Base-by-base conservation (phyloP, 2,329 filamentous ascomycete genomes). In the Aspergillus costaricaensis region DNA sequence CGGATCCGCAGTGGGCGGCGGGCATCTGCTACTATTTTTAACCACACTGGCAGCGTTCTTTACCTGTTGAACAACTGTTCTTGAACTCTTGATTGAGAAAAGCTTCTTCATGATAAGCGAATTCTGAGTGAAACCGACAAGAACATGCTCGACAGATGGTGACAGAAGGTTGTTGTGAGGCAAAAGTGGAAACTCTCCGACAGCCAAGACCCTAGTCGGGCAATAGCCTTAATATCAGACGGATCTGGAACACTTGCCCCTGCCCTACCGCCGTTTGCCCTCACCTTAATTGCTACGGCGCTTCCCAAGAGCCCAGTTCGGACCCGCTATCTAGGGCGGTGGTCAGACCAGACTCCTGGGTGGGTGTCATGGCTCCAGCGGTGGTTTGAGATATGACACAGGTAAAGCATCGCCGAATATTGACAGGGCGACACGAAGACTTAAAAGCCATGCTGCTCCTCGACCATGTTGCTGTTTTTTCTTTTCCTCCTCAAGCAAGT, bases 201-300 rank as follows among this genome's bases (percentile, higher is more conserved):
- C 53, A 55, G 53, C 53, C 53, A 55, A 55, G 53, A 47, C 53
- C 15, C 53, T 55, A 55, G 53, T 14, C 36, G 10, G 39, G 32
- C 4, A 38, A 41, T 53, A 53, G 51, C 51, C 21, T 55, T 38
- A 32, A 44, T 36, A 32, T 36, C 39, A 32, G 43, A 43, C 53
- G 25, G 25, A 55, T 55, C 41, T 55, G 43, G 27, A 55, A 55
- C 53, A 55, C 39, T 55, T 55, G 39, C 53, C 53, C 53, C 53
- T 55, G 53, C 41, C 53, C 41, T 55, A 44, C 39, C 39, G 19
- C 53, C 41, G 53, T 32, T 47, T 21, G 43, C 21, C 53, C 53
- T 55, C 53, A 55, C 53, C 39, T 55, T 55, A 55, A 55, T 55
- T 55, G 53, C 53, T 55, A 7, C 41, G 19, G 53, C 53, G 53